Evolutionary conservation across 2,329 filamentous ascomycete species (phyloP).

Genomic region (Sphaerulina populicola): DNA sequence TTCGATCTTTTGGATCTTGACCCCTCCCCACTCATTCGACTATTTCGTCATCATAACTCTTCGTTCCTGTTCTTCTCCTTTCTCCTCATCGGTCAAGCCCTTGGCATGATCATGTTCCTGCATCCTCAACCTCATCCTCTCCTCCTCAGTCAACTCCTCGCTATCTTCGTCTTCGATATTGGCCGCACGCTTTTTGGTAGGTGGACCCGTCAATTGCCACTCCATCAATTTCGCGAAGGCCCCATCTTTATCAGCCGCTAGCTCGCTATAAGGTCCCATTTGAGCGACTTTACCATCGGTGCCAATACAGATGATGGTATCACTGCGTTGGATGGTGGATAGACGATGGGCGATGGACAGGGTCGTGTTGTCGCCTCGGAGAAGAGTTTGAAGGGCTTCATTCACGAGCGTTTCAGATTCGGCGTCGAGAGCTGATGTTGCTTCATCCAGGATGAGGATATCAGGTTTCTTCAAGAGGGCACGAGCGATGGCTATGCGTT

Average conservation of each 20-base stretch:
- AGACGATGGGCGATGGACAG: conserved; percentile 95
- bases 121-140: conserved; percentile 43
- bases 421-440: conserved; percentile 89
- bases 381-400: conserved; percentile 69
- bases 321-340: conserved; percentile 91
- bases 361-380: conserved; percentile 84
- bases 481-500: conserved; percentile 92
- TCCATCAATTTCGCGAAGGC: conserved; percentile 96
- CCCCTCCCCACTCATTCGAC: conserved; percentile 27
- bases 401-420: conserved; percentile 97
- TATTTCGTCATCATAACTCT: conserved; percentile 9
- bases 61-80: conserved; percentile 30
- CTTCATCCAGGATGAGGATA: conserved; percentile 90
- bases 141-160: conserved; percentile 29
- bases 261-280: conserved; percentile 70
- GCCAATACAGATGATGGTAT: conserved; percentile 86
- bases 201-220: conserved; percentile 87
- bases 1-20: conserved; percentile 24
- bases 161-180: conserved; percentile 17
- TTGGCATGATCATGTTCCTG: conserved; percentile 27
- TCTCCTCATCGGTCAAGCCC: conserved; percentile 30
- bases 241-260: conserved; percentile 64
- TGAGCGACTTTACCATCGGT: conserved; percentile 84
- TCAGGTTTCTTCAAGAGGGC: conserved; percentile 93
- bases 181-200: not conserved